Percentiles rank a stretch among this genome's conserved stretches.
Evolutionary conservation across 306 rosid genomes (phyloP).

Genomic region (Spatholobus suberectus): DNA sequence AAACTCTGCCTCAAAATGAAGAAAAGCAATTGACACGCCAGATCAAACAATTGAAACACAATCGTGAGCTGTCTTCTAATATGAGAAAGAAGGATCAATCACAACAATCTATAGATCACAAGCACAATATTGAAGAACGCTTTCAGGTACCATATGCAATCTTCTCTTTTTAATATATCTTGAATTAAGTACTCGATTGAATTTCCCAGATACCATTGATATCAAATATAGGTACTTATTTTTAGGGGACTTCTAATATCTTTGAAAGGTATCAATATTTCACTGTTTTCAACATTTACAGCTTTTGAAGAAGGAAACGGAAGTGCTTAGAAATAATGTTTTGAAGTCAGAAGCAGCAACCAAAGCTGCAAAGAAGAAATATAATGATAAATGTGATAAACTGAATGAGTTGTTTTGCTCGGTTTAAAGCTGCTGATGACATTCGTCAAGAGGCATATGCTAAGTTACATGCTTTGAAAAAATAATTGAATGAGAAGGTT

Average conservation of each 20-base stretch:
- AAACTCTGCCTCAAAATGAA: constrained; percentile 77
- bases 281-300: constrained; percentile 46
- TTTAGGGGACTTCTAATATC: background rate
- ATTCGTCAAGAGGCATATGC: constrained; percentile 80
- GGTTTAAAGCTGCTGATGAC: constrained; percentile 67
- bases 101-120: constrained; percentile 62
- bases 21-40: constrained; percentile 81
- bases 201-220: background rate
- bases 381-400: constrained; percentile 49
- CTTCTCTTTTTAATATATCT: constrained; percentile 21
- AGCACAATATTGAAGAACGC: constrained; percentile 67
- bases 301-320: constrained; percentile 69
- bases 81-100: constrained; percentile 68
- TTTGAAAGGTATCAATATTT: constrained; percentile 13
- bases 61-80: constrained; percentile 63
- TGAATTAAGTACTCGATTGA: constrained; percentile 1
- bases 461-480: constrained; percentile 63
- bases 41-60: constrained; percentile 79
- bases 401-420: constrained; percentile 53
- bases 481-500: constrained; percentile 73
- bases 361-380: constrained; percentile 66
- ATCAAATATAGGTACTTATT: background rate
- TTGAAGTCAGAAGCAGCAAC: constrained; percentile 60
- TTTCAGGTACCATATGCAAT: constrained; percentile 53
- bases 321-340: constrained; percentile 64